These are phyloP conservation scores for Vitis cinerea DNA, from an alignment of 164 flowering plant genomes.

Conservation along the genomic window DNA sequence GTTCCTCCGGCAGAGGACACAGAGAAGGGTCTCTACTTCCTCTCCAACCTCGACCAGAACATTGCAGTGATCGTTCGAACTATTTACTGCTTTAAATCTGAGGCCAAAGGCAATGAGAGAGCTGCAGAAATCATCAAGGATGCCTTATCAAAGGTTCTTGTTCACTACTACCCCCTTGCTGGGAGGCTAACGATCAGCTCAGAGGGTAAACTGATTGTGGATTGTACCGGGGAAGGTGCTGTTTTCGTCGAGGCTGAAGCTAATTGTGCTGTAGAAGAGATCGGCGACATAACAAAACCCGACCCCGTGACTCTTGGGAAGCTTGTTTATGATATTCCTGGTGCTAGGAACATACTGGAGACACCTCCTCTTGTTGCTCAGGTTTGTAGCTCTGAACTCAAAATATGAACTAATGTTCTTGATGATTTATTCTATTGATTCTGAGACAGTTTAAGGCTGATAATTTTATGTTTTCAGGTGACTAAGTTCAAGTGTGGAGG, in stretches of 20 bases:
- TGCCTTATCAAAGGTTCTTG: constrained; percentile 72
- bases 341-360: constrained; percentile 69
- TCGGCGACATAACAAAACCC: constrained; percentile 73
- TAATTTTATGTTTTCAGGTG: constrained; percentile 40
- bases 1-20: constrained; percentile 46
- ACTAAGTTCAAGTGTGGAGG: constrained; percentile 92
- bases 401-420: background rate
- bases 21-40: constrained; percentile 36
- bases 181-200: constrained; percentile 69
- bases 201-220: constrained; percentile 74
- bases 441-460: background rate
- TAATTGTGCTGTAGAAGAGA: constrained; percentile 44
- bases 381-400: constrained; percentile 32
- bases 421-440: background rate
- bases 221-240: constrained; percentile 83
- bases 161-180: constrained; percentile 71
- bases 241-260: constrained; percentile 87
- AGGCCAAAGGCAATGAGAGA: constrained; percentile 33
- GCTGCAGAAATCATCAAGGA: constrained; percentile 57
- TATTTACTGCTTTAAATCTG: constrained; percentile 37
- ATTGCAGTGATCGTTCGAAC: constrained; percentile 43
- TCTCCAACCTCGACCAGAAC: constrained; percentile 55
- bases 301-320: constrained; percentile 73
- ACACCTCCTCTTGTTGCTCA: constrained; percentile 77
- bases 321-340: constrained; percentile 75